Conservation (phyloP, 805 yeast species). For the Ogataea zsoltii region DNA sequence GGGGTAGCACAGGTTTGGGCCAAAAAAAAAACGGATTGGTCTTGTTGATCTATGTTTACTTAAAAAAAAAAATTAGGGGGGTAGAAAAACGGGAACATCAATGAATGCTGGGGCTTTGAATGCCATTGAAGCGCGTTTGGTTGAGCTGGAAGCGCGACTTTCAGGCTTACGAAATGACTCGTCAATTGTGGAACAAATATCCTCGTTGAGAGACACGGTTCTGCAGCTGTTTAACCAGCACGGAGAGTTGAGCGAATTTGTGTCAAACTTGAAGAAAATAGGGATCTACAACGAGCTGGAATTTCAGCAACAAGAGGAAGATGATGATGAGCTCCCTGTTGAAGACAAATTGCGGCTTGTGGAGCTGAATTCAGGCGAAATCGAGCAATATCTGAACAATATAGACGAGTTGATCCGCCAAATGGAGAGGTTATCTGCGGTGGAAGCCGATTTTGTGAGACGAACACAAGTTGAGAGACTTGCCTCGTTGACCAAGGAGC, state of each 20-base stretch:
- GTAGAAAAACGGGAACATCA: not conserved
- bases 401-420: slow-evolving; percentile 16
- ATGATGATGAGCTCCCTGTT: not conserved
- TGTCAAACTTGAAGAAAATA: slow-evolving; percentile 7
- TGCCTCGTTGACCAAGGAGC: slow-evolving; percentile 4
- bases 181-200: slow-evolving; percentile 8
- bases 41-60: too few species aligned
- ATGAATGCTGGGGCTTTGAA: slow-evolving; percentile 1
- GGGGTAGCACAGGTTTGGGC: too few species aligned
- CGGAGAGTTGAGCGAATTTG: slow-evolving; percentile 8
- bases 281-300: slow-evolving; percentile 13
- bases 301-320: not conserved
- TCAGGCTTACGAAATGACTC: slow-evolving; percentile 9
- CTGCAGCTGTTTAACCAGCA: slow-evolving; percentile 6
- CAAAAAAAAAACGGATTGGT: too few species aligned
- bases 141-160: slow-evolving; percentile 15
- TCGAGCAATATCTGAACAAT: slow-evolving; percentile 8
- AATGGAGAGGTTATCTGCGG: slow-evolving; percentile 5
- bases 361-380: slow-evolving; percentile 9
- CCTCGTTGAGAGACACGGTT: slow-evolving; percentile 2
- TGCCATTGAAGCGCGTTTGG: slow-evolving; percentile 16
- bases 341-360: slow-evolving; percentile 19
- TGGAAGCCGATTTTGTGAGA: slow-evolving; percentile 14
- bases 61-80: too few species aligned
- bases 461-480: slow-evolving; percentile 9